A percentile compares a stretch with the other conserved stretches of the same genome.
Conservation (phyloP, 1,284 basidiomycete species). For the Pseudozyma pruni region DNA sequence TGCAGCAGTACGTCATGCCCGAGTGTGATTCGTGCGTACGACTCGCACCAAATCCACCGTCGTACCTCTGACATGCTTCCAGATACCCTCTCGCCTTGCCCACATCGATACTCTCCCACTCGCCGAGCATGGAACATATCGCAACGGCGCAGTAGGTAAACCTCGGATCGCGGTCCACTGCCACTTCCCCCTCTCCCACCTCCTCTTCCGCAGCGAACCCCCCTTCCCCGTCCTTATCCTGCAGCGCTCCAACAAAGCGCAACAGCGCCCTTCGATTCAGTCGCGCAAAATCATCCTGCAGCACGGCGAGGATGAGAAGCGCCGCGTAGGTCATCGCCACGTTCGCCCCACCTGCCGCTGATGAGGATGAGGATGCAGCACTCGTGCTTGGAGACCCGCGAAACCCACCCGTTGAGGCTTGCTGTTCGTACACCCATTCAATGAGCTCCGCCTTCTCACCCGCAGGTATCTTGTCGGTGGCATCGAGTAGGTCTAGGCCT, state of each 20-base stretch:
- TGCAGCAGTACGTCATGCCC: constrained; percentile 92
- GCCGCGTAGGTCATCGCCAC: constrained; percentile 64
- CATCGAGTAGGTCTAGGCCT: constrained; percentile 56
- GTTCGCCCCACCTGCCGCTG: constrained; percentile 17
- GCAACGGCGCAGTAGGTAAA: constrained; percentile 90
- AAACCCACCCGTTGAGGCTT: constrained; percentile 70
- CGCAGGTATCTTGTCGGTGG: constrained; percentile 16
- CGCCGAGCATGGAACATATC: constrained; percentile 79
- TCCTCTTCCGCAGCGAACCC: constrained; percentile 70
- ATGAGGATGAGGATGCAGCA: not conserved
- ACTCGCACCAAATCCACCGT: constrained; percentile 88
- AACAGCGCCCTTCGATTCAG: constrained; percentile 40
- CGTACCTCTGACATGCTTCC: constrained; percentile 76
- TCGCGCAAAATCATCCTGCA: constrained; percentile 54
- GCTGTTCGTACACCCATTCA: constrained; percentile 88
- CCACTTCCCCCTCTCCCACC: not conserved
- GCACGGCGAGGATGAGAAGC: constrained; percentile 53
- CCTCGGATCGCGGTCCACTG: constrained; percentile 78
- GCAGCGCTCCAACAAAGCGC: constrained; percentile 30
- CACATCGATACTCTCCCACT: constrained; percentile 80
- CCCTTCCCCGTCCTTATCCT: constrained; percentile 55
- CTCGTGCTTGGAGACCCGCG: constrained; percentile 23
- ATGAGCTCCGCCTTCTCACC: constrained; percentile 36
- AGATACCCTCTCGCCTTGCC: constrained; percentile 76
- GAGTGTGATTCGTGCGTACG: constrained; percentile 87